phyloP scores from a whole-genome alignment of 495 filamentous ascomycete species.

The Eremomyces bilateralis region DNA sequence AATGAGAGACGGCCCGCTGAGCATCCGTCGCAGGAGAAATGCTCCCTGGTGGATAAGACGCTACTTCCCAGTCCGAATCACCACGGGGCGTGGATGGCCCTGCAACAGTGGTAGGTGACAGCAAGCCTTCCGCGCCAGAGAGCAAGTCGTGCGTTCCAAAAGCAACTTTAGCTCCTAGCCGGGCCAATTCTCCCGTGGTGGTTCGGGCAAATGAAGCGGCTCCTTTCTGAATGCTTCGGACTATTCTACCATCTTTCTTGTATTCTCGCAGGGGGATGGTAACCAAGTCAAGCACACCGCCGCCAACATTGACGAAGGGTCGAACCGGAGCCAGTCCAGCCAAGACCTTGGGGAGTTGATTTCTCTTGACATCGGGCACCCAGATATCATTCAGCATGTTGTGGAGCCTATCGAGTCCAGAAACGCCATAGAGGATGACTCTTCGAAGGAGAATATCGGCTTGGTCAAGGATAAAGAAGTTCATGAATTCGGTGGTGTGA shows the following conservation, averaged over 20 bases:
- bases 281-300: conserved; percentile 65
- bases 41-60: conserved; percentile 38
- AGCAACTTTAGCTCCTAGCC: conserved; percentile 82
- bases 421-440: conserved; percentile 77
- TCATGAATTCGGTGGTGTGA: conserved; percentile 98
- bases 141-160: conserved; percentile 84
- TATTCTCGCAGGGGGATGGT: conserved; percentile 84
- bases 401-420: conserved; percentile 72
- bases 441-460: conserved; percentile 71
- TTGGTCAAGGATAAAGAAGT: conserved; percentile 83
- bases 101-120: conserved; percentile 18
- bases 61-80: conserved; percentile 39
- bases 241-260: conserved; percentile 75
- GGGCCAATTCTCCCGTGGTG: conserved; percentile 75
- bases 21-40: conserved; percentile 30
- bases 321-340: conserved; percentile 79
- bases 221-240: conserved; percentile 79
- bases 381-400: conserved; percentile 84
- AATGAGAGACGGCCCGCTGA: conserved; percentile 42
- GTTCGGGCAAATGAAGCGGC: conserved; percentile 75
- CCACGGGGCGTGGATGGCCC: conserved; percentile 8
- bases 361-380: conserved; percentile 83
- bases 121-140: conserved; percentile 68
- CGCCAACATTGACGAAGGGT: conserved; percentile 73
- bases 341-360: conserved; percentile 74